phyloP scores from a whole-genome alignment of 495 filamentous ascomycete genomes.

The Annulohypoxylon bovei region DNA sequence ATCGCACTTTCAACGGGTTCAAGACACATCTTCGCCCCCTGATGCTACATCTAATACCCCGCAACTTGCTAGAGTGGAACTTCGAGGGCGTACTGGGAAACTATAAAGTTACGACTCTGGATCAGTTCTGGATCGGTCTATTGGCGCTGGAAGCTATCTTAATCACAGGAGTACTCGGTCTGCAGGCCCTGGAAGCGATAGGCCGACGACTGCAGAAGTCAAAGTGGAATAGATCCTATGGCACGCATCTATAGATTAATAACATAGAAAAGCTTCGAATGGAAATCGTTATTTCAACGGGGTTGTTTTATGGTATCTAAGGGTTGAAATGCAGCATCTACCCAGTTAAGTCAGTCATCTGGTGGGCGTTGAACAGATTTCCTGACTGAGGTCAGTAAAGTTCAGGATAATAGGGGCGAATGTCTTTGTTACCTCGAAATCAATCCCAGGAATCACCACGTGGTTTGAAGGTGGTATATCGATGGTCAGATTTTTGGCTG shows the following conservation, averaged over 20 bases:
- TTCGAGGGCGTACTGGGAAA: constrained; percentile 42
- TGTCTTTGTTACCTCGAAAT: too few species aligned
- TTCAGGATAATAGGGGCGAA: too few species aligned
- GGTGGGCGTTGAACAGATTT: too few species aligned
- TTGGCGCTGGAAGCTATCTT: constrained; percentile 55
- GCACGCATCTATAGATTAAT: neutral
- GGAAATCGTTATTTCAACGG: neutral
- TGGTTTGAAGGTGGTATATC: too few species aligned
- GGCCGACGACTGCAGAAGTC: constrained; percentile 15
- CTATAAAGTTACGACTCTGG: constrained; percentile 53
- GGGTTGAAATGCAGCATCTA: too few species aligned
- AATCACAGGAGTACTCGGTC: constrained; percentile 49
- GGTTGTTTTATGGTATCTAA: neutral
- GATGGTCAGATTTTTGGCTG: too few species aligned
- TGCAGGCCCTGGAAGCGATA: constrained; percentile 39
- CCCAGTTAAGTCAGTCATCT: too few species aligned
- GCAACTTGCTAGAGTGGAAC: constrained; percentile 29
- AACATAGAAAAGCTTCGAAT: neutral
- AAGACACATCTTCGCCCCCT: neutral
- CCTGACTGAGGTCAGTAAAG: too few species aligned
- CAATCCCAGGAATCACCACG: too few species aligned
- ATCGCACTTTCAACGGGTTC: neutral
- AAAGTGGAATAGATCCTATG: constrained; percentile 3
- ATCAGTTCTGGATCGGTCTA: constrained; percentile 58
- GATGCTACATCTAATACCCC: constrained; percentile 12